phyloP scores from a whole-genome alignment of 2,329 filamentous ascomycete species.

The Cercospora nicotianae region DNA sequence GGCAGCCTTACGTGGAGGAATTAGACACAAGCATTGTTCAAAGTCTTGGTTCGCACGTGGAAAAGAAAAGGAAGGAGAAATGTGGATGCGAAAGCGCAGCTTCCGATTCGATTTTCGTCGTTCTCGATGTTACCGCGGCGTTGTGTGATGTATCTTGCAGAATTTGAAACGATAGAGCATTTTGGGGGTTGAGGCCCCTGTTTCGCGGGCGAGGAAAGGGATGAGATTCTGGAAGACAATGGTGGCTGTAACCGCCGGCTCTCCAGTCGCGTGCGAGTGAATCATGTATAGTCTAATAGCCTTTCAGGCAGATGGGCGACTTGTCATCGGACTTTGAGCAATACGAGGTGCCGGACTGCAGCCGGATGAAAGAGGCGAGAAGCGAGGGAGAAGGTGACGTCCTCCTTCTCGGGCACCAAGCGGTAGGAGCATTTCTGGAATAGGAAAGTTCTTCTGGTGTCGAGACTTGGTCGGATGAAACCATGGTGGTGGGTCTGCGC shows the following conservation, averaged over 20 bases:
- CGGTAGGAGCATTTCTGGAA: background rate
- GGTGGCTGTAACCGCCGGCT: no score
- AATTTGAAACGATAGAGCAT: background rate
- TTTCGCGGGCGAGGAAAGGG: background rate
- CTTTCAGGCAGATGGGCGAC: background rate
- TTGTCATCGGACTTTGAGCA: background rate
- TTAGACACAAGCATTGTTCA: background rate
- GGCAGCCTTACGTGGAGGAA: background rate
- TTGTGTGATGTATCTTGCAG: background rate
- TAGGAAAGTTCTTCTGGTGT: background rate
- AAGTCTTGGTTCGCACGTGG: constrained; percentile 1
- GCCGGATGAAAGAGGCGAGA: no score
- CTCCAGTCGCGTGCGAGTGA: background rate
- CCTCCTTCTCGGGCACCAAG: background rate
- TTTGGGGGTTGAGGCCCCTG: background rate
- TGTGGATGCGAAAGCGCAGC: background rate
- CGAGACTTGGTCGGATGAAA: background rate
- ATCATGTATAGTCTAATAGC: background rate
- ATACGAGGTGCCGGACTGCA: background rate
- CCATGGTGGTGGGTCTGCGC: background rate
- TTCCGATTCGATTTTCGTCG: background rate
- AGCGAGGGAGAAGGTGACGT: background rate
- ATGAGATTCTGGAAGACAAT: background rate
- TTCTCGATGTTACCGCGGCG: background rate
- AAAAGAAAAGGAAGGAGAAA: background rate